These are phyloP conservation scores for Solanum etuberosum DNA, from an alignment of 257 asterid species.

Conservation along the genomic window DNA sequence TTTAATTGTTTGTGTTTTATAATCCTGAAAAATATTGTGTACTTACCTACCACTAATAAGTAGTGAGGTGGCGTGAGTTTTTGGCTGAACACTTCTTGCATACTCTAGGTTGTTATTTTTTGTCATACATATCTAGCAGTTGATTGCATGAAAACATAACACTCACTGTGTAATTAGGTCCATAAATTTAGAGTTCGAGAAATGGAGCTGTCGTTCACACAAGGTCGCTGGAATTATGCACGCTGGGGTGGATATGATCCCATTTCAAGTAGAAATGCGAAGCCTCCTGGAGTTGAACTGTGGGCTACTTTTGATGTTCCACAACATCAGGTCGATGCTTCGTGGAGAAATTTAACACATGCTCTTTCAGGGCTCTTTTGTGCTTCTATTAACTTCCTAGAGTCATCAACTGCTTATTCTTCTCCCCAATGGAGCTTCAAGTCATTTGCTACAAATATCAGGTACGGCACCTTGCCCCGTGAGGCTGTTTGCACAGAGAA, in stretches of 20 bases:
- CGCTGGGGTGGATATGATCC: conserved; percentile 96
- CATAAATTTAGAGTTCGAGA: conserved; percentile 76
- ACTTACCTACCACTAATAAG: neutral
- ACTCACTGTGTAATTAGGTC: conserved; percentile 41
- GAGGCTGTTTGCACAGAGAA: conserved; percentile 99
- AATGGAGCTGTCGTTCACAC: conserved; percentile 94
- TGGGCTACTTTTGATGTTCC: conserved; percentile 98
- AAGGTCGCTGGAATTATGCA: conserved; percentile 96
- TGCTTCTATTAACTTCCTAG: conserved; percentile 94
- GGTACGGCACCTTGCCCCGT: conserved; percentile 92
- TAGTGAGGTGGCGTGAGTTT: neutral
- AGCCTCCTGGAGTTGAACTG: conserved; percentile 98
- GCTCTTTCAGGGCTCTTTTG: conserved; percentile 99
- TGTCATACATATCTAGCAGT: neutral
- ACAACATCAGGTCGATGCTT: conserved; percentile 54
- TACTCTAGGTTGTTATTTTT: neutral
- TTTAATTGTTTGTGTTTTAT: neutral
- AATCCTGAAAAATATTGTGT: neutral
- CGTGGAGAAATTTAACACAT: conserved; percentile 88
- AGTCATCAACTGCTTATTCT: conserved; percentile 68
- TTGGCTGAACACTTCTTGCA: neutral
- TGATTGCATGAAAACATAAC: neutral
- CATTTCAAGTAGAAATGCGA: conserved; percentile 66
- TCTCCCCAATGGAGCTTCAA: conserved; percentile 73
- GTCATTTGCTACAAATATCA: conserved; percentile 49